phyloP scores from a whole-genome alignment of 352 stramenopile genomes.

The Elongisporangium prolatum region DNA sequence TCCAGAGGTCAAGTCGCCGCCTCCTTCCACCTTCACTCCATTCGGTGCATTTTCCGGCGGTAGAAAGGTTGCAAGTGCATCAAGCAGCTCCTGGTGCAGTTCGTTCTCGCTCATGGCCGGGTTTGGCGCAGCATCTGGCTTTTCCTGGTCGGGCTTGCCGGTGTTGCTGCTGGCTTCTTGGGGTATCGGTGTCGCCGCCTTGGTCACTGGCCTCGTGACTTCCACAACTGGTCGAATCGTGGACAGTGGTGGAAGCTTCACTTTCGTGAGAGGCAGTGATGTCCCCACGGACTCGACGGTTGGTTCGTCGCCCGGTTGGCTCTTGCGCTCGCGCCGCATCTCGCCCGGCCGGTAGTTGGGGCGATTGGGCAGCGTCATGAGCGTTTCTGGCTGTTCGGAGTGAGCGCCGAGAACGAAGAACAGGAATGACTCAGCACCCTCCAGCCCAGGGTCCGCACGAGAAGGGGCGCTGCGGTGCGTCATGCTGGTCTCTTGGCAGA shows the following conservation, averaged over 20 bases:
- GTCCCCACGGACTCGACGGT: not conserved
- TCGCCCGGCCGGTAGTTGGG: constrained; percentile 40
- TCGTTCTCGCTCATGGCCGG: constrained; percentile 2
- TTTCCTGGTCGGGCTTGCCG: not conserved
- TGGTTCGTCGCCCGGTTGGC: constrained; percentile 5
- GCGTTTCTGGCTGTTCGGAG: not conserved
- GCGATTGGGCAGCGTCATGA: constrained; percentile 68
- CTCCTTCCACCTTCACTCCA: not conserved
- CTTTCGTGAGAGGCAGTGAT: constrained; percentile 2
- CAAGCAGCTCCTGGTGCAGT: constrained; percentile 19
- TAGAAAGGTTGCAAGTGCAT: constrained; percentile 19
- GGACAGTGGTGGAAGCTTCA: not conserved
- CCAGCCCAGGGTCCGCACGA: not conserved
- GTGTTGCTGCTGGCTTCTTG: not conserved
- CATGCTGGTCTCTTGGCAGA: constrained; percentile 1
- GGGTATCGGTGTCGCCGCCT: not conserved
- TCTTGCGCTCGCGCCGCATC: constrained; percentile 31
- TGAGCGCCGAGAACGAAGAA: not conserved
- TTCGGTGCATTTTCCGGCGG: constrained; percentile 3
- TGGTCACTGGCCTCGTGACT: not conserved
- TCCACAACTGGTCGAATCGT: not conserved
- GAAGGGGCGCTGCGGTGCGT: not conserved
- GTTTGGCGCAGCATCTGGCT: not conserved
- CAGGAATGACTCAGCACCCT: not conserved
- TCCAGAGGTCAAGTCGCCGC: not conserved